Evolutionary conservation across 805 yeast genomes (phyloP).

Genomic region (Monosporozyma servazzii): DNA sequence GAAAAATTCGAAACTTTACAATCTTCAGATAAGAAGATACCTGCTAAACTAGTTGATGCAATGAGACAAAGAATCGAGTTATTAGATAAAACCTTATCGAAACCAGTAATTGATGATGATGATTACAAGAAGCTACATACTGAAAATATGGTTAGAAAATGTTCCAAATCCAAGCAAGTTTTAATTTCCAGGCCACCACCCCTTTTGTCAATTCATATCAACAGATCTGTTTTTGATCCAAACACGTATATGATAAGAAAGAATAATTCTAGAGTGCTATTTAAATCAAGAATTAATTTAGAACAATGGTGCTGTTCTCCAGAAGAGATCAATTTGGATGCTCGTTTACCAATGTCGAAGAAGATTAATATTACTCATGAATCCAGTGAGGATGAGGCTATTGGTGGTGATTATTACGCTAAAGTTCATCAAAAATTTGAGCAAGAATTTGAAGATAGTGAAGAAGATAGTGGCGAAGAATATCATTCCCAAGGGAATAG

Average conservation of each 20-base stretch:
- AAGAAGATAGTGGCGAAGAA: constrained; percentile 16
- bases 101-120: constrained; percentile 71
- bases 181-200: constrained; percentile 76
- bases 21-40: constrained; percentile 10
- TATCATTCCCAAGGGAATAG: constrained; percentile 8
- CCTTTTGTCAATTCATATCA: constrained; percentile 74
- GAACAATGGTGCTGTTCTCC: constrained; percentile 62
- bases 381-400: constrained; percentile 27
- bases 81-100: constrained; percentile 45
- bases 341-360: constrained; percentile 60
- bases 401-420: constrained; percentile 25
- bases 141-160: constrained; percentile 61
- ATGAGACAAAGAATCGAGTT: constrained; percentile 39
- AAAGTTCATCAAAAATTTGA: constrained; percentile 26
- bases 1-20: constrained; percentile 30
- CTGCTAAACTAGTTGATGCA: constrained; percentile 28
- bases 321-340: constrained; percentile 66
- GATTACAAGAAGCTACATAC: constrained; percentile 66
- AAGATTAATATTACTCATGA: constrained; percentile 37
- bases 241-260: constrained; percentile 74
- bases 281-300: constrained; percentile 62
- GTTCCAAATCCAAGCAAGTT: constrained; percentile 77
- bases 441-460: constrained; percentile 29
- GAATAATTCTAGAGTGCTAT: constrained; percentile 72
- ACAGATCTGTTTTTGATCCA: constrained; percentile 89